These are phyloP conservation scores for Bremia lactucae DNA, from an alignment of 352 stramenopile genomes.

Conservation along the genomic window DNA sequence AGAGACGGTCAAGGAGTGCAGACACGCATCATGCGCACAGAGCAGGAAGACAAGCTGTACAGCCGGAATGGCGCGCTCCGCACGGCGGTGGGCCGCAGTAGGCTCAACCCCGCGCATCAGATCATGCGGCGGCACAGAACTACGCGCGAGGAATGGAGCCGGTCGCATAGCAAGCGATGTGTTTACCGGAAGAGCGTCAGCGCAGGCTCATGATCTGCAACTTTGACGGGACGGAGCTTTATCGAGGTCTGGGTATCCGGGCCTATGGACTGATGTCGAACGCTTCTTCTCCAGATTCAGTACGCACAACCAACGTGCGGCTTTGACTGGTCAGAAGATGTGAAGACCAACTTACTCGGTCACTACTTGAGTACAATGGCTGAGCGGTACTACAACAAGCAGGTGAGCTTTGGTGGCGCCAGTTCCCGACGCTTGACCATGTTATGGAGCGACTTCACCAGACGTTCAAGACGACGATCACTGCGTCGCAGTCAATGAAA, in stretches of 20 bases:
- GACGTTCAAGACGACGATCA: background rate
- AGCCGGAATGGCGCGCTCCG: background rate
- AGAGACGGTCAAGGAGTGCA: background rate
- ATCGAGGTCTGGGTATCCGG: background rate
- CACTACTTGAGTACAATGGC: background rate
- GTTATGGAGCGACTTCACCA: background rate
- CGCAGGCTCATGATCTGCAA: background rate
- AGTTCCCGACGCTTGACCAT: background rate
- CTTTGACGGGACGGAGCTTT: background rate
- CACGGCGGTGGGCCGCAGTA: background rate
- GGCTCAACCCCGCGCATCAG: background rate
- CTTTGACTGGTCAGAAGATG: background rate
- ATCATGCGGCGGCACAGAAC: background rate
- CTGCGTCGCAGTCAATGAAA: background rate
- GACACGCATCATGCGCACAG: background rate
- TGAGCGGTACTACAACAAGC: background rate
- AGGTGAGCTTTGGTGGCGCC: background rate
- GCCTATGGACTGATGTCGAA: background rate
- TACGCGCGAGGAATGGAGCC: background rate
- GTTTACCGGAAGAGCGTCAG: background rate
- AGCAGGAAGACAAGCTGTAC: background rate
- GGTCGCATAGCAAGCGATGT: background rate
- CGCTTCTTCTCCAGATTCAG: background rate
- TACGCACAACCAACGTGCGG: background rate
- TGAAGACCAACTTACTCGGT: background rate